Percentiles rank a stretch among this genome's conserved stretches.
Conservation (phyloP, 331 rosid species). For the Acacia concinna region DNA sequence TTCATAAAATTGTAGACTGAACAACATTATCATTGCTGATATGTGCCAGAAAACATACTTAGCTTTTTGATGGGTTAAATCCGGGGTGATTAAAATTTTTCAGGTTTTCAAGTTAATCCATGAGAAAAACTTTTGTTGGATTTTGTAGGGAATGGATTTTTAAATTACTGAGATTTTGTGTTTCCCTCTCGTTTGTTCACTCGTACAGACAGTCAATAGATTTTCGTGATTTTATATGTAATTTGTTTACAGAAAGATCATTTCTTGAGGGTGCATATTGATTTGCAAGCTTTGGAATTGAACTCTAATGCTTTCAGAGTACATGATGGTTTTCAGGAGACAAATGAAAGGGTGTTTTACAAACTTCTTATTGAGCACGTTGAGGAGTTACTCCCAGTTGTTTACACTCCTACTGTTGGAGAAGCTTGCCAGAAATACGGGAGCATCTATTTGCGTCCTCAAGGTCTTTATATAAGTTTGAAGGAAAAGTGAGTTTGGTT, state of each 20-base stretch:
- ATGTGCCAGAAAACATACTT: not conserved
- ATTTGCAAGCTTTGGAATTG: constrained; percentile 5
- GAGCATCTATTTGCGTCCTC: constrained; percentile 81
- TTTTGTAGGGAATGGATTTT: not conserved
- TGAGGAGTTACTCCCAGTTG: constrained; percentile 95
- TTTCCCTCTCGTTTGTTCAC: not conserved
- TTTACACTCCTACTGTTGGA: constrained; percentile 97
- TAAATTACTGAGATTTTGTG: not conserved
- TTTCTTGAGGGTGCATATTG: not conserved
- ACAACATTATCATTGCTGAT: not conserved
- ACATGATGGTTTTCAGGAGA: constrained; percentile 58
- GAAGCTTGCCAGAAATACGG: constrained; percentile 99
- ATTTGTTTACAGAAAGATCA: not conserved
- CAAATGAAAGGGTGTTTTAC: constrained; percentile 86
- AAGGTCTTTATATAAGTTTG: constrained; percentile 95
- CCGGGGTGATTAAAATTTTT: not conserved
- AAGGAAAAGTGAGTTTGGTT: constrained; percentile 73
- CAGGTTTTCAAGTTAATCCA: not conserved
- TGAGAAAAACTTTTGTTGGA: not conserved
- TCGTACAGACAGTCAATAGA: not conserved
- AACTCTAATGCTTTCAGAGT: constrained; percentile 25
- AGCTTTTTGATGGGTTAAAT: not conserved
- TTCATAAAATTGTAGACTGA: not conserved
- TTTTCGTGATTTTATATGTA: not conserved
- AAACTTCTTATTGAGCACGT: constrained; percentile 86